These are phyloP conservation scores for Nemania abortiva DNA, from an alignment of 2,329 filamentous ascomycete genomes.

Conservation along the genomic window DNA sequence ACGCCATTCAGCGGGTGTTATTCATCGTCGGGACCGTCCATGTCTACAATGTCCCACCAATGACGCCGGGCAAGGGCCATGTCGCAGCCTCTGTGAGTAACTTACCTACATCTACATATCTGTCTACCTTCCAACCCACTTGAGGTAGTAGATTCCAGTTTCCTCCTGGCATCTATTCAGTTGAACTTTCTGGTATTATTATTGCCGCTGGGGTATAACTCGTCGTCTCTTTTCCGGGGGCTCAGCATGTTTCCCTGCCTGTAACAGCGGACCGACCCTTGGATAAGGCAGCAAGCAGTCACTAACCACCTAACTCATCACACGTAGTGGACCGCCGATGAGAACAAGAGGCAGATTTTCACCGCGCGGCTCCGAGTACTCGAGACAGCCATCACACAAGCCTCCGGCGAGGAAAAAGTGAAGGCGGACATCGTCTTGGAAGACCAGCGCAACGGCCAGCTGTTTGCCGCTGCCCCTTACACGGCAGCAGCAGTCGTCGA, in stretches of 20 bases:
- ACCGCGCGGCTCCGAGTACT: constrained; percentile 83
- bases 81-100: constrained; percentile 66
- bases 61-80: constrained; percentile 83
- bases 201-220: not conserved
- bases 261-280: not conserved
- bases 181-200: not conserved
- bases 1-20: constrained; percentile 87
- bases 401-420: constrained; percentile 64
- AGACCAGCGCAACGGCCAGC: constrained; percentile 75
- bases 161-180: not conserved
- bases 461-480: constrained; percentile 89
- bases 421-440: constrained; percentile 84
- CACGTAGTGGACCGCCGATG: constrained; percentile 75
- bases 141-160: constrained; percentile 8
- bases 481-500: constrained; percentile 75
- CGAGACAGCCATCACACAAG: constrained; percentile 73
- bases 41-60: constrained; percentile 88
- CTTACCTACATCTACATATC: not conserved
- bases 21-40: constrained; percentile 81
- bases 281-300: constrained; percentile 10
- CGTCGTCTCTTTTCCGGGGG: not conserved
- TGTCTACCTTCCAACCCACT: not conserved
- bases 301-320: constrained; percentile 25
- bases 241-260: not conserved
- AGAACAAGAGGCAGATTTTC: constrained; percentile 81